Base-by-base conservation (phyloP, 306 rosid genomes). In the Malus asiatica region DNA sequence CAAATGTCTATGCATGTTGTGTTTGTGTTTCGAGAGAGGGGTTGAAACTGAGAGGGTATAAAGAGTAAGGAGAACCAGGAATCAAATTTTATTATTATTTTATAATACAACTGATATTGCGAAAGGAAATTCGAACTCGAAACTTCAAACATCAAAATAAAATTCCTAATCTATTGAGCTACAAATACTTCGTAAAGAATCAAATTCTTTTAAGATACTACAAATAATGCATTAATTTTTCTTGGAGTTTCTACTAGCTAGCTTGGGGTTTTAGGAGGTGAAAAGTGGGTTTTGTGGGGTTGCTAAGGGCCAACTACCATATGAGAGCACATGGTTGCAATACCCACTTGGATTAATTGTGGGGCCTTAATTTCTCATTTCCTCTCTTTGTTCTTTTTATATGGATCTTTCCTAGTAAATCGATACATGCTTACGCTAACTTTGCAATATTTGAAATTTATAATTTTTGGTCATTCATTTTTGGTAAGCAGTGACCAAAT, bases 301-400 rank as follows among this genome's bases (percentile, higher is more conserved):
- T 64, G 27, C 57, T 14, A 27, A 55, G 66, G 73, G 81, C 81
- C 84, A 72, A 66, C 77, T 38, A 76, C 81, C 77, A 58, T 66
- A 81, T 72, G 81, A 65, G 53, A 27, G 84, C 84, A 81, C 84
- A 81, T 81, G 84, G 84, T 81, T 76, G 70, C 81, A 76, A 65
- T 72, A 65, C 73, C 75, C 73, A 71, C 81, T 81, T 76, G 81
- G 59, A 71, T 45, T 13, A 55, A 8, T 27, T 48, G 62, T 71
- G 78, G 84, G 80, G 25, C 58, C 83, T 73, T 59, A 8, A 40
- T 32, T 64, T 72, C 48, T 51, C 45, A 59, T 58, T 72, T 73
- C 40, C 27, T 38, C 25, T 15, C 76, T 72, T 72, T 38, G 20
- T 72, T 72, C 53, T 38, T 30, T 30, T 61, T 58, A 58, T 58